phyloP scores from a whole-genome alignment of 192 early-diverging fungal species.

The Podila minutissima region DNA sequence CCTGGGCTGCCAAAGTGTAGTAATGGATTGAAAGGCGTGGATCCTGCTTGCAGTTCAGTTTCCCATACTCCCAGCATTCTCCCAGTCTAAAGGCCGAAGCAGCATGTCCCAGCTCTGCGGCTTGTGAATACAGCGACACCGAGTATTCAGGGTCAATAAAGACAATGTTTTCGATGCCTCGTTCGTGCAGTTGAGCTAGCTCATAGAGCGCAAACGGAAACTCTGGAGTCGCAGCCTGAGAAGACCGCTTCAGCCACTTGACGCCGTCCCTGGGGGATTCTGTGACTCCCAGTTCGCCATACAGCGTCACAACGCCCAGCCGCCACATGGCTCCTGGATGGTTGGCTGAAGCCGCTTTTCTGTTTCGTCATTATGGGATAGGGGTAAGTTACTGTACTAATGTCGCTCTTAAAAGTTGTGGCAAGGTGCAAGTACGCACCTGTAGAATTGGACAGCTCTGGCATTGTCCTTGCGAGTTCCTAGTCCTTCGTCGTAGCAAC shows the following conservation, averaged over 20 bases:
- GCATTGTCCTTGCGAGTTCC: constrained; percentile 66
- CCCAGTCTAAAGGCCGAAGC: constrained; percentile 69
- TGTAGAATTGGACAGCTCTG: constrained; percentile 72
- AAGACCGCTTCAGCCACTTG: constrained; percentile 69
- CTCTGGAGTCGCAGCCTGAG: constrained; percentile 65
- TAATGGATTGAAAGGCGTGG: constrained; percentile 65
- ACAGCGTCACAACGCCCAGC: constrained; percentile 67
- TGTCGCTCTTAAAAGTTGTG: no score
- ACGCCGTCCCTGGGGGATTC: constrained; percentile 66
- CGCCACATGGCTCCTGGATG: constrained; percentile 76
- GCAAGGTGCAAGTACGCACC: constrained; percentile 21
- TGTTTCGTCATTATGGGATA: constrained; percentile 9
- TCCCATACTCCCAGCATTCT: constrained; percentile 73
- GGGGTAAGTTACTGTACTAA: neutral
- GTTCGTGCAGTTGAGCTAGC: constrained; percentile 65
- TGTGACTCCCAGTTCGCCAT: constrained; percentile 64
- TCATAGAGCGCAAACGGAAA: constrained; percentile 70
- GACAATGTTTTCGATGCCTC: constrained; percentile 65
- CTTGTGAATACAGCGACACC: constrained; percentile 67
- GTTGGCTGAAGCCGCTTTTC: constrained; percentile 73
- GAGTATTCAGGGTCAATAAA: constrained; percentile 74
- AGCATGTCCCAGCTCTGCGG: constrained; percentile 71
- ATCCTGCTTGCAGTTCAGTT: constrained; percentile 63
- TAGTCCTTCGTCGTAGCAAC: constrained; percentile 71
- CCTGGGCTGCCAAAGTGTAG: constrained; percentile 70